phyloP scores from a whole-genome alignment of 495 filamentous ascomycete genomes.

The Neurospora sp. region DNA sequence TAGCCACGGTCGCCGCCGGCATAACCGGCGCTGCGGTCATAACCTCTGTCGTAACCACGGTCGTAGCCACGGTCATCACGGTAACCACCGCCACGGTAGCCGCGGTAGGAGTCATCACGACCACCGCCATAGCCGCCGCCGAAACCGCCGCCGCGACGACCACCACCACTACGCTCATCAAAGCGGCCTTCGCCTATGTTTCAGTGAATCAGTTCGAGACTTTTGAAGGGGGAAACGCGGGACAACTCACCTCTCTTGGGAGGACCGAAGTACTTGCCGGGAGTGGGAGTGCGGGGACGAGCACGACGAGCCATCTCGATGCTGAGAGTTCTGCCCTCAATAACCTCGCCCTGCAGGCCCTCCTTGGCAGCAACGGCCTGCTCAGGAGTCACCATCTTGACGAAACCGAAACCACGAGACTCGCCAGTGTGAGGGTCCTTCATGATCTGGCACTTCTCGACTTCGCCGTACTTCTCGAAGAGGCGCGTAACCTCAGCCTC shows the following conservation, averaged over 20 bases:
- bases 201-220: slow-evolving; percentile 48
- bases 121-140: slow-evolving; percentile 27
- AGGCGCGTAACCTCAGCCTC: slow-evolving; percentile 87
- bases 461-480: slow-evolving; percentile 96
- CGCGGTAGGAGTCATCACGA: slow-evolving; percentile 30
- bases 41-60: slow-evolving; percentile 25
- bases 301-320: slow-evolving; percentile 98
- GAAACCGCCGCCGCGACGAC: slow-evolving; percentile 17
- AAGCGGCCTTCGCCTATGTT: slow-evolving; percentile 21
- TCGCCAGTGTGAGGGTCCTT: slow-evolving; percentile 95
- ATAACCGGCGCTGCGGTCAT: slow-evolving; percentile 19
- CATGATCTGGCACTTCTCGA: slow-evolving; percentile 99
- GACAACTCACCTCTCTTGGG: slow-evolving; percentile 81
- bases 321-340: slow-evolving; percentile 91
- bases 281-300: slow-evolving; percentile 89
- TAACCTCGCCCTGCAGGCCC: slow-evolving; percentile 85
- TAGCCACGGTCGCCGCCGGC: slow-evolving; percentile 41
- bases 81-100: slow-evolving; percentile 22
- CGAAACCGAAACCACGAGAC: slow-evolving; percentile 97
- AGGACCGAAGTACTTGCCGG: slow-evolving; percentile 97
- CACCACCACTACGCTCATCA: slow-evolving; percentile 10
- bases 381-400: slow-evolving; percentile 93
- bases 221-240: slow-evolving; percentile 28
- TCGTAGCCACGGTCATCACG: slow-evolving; percentile 35
- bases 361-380: slow-evolving; percentile 96